These are phyloP conservation scores for Debaryomyces sp. DNA, from an alignment of 1,139 yeast species.

Conservation along the genomic window DNA sequence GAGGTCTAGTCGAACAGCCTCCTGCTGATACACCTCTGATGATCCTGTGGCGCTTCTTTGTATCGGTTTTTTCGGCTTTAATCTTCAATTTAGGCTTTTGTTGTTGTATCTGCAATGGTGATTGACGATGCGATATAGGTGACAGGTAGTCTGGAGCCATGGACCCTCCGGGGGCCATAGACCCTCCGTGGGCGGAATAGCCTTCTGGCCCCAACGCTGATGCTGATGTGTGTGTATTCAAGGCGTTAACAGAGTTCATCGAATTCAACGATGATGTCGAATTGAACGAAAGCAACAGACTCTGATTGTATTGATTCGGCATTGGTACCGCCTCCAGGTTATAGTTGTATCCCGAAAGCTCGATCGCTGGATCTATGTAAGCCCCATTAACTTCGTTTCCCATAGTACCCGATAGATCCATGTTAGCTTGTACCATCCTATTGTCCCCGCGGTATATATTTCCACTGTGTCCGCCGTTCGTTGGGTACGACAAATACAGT, in stretches of 20 bases:
- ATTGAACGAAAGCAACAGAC: background rate
- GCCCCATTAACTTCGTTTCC: background rate
- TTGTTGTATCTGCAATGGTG: background rate
- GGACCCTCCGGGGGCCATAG: background rate
- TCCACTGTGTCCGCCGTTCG: background rate
- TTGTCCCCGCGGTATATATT: background rate
- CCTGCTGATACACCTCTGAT: conserved; percentile 63
- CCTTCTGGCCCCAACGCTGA: background rate
- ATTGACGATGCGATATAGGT: conserved; percentile 1
- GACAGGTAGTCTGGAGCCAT: background rate
- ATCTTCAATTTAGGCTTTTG: background rate
- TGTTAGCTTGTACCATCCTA: background rate
- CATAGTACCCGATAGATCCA: background rate
- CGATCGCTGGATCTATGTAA: background rate
- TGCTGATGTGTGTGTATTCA: background rate
- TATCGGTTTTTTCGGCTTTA: background rate
- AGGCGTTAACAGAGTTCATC: background rate
- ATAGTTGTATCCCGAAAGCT: background rate
- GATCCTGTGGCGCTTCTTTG: conserved; percentile 39
- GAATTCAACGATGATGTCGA: background rate
- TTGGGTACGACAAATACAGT: background rate
- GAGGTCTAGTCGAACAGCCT: conserved; percentile 59
- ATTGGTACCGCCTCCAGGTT: background rate
- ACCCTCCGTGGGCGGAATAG: background rate
- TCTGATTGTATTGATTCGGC: background rate